Evolutionary conservation across 148 eudicot species (phyloP).

Genomic region (Cornus controversa): DNA sequence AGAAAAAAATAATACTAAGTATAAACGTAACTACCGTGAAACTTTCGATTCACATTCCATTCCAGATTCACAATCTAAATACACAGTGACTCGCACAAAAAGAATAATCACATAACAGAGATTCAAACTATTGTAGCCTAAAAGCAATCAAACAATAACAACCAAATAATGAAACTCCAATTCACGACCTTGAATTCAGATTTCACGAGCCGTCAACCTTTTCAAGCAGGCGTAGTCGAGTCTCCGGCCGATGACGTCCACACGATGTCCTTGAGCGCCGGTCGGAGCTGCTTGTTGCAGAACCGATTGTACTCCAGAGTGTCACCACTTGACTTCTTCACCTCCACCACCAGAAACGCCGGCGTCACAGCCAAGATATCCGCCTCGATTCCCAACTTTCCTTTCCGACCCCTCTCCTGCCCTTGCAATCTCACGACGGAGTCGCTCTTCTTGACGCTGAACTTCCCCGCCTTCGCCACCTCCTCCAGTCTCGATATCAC

Average conservation of each 20-base stretch:
- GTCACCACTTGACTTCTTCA: conserved; percentile 60
- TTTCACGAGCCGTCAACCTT: background rate
- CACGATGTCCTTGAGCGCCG: conserved; percentile 55
- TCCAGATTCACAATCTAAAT: no score
- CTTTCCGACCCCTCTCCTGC: conserved; percentile 50
- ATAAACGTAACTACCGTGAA: no score
- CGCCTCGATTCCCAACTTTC: conserved; percentile 50
- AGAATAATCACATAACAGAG: no score
- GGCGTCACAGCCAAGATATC: conserved; percentile 49
- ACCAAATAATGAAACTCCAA: no score
- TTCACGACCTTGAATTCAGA: no score
- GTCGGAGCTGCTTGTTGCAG: conserved; percentile 62
- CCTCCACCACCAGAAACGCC: conserved; percentile 60
- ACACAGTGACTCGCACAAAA: no score
- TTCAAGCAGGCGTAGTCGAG: background rate
- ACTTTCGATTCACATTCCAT: no score
- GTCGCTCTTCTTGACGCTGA: conserved; percentile 51
- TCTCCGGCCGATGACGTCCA: conserved; percentile 35
- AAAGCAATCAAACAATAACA: no score
- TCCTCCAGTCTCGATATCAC: conserved; percentile 63
- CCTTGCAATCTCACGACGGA: conserved; percentile 50
- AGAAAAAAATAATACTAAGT: no score
- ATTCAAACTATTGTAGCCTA: no score
- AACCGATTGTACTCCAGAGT: conserved; percentile 65
- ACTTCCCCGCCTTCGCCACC: conserved; percentile 41